These are phyloP conservation scores for Zea luxurians DNA, from an alignment of 176 grass and related monocot species.

Conservation along the genomic window DNA sequence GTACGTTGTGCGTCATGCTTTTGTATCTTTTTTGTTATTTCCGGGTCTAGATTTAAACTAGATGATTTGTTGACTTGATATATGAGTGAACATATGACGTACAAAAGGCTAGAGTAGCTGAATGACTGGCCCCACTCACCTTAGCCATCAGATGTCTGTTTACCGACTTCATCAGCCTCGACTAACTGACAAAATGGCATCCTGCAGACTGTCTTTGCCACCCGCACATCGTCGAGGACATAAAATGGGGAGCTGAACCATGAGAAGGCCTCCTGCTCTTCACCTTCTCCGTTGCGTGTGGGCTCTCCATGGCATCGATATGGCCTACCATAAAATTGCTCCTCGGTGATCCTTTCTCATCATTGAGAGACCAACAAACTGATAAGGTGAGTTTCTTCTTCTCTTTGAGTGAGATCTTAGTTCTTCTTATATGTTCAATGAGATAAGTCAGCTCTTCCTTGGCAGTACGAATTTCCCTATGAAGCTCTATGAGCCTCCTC, in stretches of 20 bases:
- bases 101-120: too few species aligned
- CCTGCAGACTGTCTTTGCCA: too few species aligned
- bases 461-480: conserved; percentile 47
- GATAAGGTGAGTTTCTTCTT: background rate
- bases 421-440: conserved; percentile 54
- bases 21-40: too few species aligned
- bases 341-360: conserved; percentile 67
- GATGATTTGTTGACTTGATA: too few species aligned
- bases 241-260: conserved; percentile 25
- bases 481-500: conserved; percentile 52
- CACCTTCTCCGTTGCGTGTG: conserved; percentile 32
- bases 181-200: too few species aligned
- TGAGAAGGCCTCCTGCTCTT: conserved; percentile 9
- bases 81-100: too few species aligned
- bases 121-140: too few species aligned
- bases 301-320: conserved; percentile 44
- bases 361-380: conserved; percentile 20
- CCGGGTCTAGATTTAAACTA: too few species aligned
- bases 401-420: conserved; percentile 24
- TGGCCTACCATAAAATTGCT: conserved; percentile 63
- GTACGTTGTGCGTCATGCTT: too few species aligned
- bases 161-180: too few species aligned
- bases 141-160: too few species aligned
- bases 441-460: conserved; percentile 61
- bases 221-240: too few species aligned